Conservation (phyloP, 2,329 filamentous ascomycete species). For the Fusarium napiforme region DNA sequence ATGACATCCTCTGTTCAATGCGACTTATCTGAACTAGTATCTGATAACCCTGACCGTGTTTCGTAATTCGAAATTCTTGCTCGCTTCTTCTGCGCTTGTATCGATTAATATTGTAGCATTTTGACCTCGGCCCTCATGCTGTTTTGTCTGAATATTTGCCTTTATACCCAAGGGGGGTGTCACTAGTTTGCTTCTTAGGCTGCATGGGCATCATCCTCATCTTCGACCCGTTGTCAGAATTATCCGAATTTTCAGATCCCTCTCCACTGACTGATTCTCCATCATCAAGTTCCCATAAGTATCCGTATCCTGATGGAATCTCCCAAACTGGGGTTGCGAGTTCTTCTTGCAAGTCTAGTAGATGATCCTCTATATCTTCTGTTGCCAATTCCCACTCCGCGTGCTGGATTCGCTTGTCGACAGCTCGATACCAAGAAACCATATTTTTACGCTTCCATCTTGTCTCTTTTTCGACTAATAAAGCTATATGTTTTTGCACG, state of each 20-base stretch:
- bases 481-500: background rate
- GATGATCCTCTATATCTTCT: constrained; percentile 8
- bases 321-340: background rate
- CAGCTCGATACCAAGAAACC: constrained; percentile 19
- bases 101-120: no score
- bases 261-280: background rate
- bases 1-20: background rate
- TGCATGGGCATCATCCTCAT: background rate
- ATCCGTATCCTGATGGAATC: background rate
- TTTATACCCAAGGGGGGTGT: no score
- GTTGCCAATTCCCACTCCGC: background rate
- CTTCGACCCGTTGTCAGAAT: background rate
- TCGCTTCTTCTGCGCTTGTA: no score
- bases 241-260: background rate
- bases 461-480: constrained; percentile 3
- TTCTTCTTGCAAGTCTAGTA: constrained; percentile 17
- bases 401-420: constrained; percentile 11
- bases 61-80: background rate
- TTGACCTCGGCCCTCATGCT: rapidly evolving
- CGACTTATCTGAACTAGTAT: background rate
- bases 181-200: rapidly evolving
- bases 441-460: background rate
- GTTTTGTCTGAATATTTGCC: no score
- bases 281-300: background rate
- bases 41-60: no score